A percentile compares a stretch with the other conserved stretches of the same genome.
These are phyloP conservation scores for Rhizopus stolonifer DNA, from an alignment of 371 early-diverging fungal genomes.

Conservation along the genomic window DNA sequence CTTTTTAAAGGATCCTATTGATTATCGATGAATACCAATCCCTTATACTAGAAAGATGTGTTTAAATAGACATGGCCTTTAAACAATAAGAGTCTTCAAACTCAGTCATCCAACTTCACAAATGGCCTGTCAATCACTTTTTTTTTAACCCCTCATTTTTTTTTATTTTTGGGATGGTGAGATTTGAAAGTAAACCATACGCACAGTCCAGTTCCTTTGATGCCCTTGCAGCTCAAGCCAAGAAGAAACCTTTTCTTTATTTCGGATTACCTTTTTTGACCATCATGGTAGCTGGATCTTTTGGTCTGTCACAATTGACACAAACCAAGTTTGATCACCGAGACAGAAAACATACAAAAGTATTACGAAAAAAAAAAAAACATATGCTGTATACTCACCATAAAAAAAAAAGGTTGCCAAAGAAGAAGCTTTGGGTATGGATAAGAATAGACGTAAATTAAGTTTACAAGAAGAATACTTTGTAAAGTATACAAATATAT, in stretches of 20 bases:
- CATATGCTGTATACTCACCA: constrained; percentile 14
- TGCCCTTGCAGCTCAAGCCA: constrained; percentile 37
- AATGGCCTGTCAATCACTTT: too few species aligned
- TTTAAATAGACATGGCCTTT: too few species aligned
- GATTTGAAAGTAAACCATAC: constrained; percentile 46
- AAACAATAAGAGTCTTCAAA: too few species aligned
- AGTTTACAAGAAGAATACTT: constrained; percentile 70
- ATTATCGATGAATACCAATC: too few species aligned
- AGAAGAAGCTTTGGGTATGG: constrained; percentile 65
- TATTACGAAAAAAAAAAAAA: constrained; percentile 13
- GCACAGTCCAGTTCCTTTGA: constrained; percentile 26
- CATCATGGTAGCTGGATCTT: constrained; percentile 59
- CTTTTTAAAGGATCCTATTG: too few species aligned
- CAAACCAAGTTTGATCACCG: constrained; percentile 66
- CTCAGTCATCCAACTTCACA: too few species aligned
- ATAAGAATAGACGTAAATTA: constrained; percentile 52
- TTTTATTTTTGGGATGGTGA: constrained; percentile 28
- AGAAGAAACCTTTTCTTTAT: constrained; percentile 50
- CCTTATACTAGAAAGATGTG: too few species aligned
- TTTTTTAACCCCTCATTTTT: too few species aligned
- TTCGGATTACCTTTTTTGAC: constrained; percentile 67
- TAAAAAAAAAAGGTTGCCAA: constrained; percentile 41
- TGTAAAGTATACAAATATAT: constrained; percentile 25
- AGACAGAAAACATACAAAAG: constrained; percentile 42
- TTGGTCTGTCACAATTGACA: constrained; percentile 57